Conservation (phyloP, 2,329 filamentous ascomycete species). For the Alternaria longipes region DNA sequence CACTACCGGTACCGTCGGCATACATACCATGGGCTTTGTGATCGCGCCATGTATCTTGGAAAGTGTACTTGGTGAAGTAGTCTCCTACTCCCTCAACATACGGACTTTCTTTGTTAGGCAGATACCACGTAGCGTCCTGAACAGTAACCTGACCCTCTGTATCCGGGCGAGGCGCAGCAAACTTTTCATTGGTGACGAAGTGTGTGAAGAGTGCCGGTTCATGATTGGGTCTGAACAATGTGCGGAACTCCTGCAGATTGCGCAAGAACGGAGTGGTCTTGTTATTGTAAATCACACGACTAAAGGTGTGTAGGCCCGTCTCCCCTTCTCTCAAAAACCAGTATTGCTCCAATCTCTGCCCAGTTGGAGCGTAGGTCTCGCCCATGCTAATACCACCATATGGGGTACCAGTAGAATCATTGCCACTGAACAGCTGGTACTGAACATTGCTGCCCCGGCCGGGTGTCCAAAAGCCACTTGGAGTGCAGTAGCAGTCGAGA, state of each 20-base stretch:
- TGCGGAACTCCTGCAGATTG: conserved; percentile 69
- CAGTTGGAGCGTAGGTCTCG: conserved; percentile 66
- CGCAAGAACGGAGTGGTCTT: conserved; percentile 64
- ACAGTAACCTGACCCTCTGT: conserved; percentile 59
- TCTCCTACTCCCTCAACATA: conserved; percentile 66
- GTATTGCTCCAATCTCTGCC: conserved; percentile 69
- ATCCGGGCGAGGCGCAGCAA: conserved; percentile 63
- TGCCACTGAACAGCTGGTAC: conserved; percentile 63
- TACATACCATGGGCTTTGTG: conserved; percentile 67
- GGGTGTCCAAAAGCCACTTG: conserved; percentile 67
- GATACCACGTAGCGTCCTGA: conserved; percentile 71
- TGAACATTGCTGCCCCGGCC: conserved; percentile 57
- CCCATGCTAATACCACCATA: conserved; percentile 69
- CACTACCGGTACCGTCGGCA: conserved; percentile 61
- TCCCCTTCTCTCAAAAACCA: conserved; percentile 71
- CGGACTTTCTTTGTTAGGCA: conserved; percentile 64
- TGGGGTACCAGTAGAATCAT: conserved; percentile 59
- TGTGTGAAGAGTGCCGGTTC: conserved; percentile 66
- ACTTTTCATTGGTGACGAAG: conserved; percentile 63
- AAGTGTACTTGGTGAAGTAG: conserved; percentile 74
- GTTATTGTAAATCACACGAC: conserved; percentile 68
- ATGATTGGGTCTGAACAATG: conserved; percentile 68
- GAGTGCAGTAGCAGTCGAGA: conserved; percentile 51
- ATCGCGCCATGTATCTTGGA: conserved; percentile 66
- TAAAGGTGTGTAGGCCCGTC: conserved; percentile 70